Conservation (phyloP, 371 early-diverging fungal genomes). For the Mucor racemosus region DNA sequence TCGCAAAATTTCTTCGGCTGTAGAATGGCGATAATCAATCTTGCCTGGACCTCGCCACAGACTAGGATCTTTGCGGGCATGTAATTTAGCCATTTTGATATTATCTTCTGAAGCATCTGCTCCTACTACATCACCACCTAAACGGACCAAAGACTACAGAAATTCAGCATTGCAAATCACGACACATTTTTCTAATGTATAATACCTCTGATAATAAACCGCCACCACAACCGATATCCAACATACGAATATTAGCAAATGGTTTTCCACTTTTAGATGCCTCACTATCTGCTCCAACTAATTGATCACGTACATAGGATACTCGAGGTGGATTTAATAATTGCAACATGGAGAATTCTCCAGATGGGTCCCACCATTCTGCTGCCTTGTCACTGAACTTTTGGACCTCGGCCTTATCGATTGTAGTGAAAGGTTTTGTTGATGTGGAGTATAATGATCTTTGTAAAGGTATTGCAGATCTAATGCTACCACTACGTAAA, state of each 20-base stretch:
- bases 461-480: background rate
- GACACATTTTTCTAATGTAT: background rate
- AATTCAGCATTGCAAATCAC: background rate
- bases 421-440: constrained; percentile 40
- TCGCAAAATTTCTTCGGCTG: constrained; percentile 70
- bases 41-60: constrained; percentile 58
- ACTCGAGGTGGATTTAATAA: constrained; percentile 88
- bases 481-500: background rate
- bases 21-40: constrained; percentile 70
- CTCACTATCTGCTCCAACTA: constrained; percentile 30
- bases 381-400: constrained; percentile 80
- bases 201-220: constrained; percentile 87
- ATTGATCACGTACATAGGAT: constrained; percentile 73
- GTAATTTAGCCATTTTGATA: constrained; percentile 79
- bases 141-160: constrained; percentile 71
- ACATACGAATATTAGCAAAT: constrained; percentile 64
- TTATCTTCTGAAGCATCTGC: constrained; percentile 88
- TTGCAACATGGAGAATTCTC: constrained; percentile 88
- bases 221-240: constrained; percentile 97
- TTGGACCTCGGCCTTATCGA: constrained; percentile 77
- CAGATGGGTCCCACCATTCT: constrained; percentile 94
- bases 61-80: constrained; percentile 68
- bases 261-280: constrained; percentile 41
- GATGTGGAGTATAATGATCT: background rate
- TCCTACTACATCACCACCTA: constrained; percentile 85